Conservation (phyloP, 192 early-diverging fungal species). For the Phlyctochytrium bullatum region DNA sequence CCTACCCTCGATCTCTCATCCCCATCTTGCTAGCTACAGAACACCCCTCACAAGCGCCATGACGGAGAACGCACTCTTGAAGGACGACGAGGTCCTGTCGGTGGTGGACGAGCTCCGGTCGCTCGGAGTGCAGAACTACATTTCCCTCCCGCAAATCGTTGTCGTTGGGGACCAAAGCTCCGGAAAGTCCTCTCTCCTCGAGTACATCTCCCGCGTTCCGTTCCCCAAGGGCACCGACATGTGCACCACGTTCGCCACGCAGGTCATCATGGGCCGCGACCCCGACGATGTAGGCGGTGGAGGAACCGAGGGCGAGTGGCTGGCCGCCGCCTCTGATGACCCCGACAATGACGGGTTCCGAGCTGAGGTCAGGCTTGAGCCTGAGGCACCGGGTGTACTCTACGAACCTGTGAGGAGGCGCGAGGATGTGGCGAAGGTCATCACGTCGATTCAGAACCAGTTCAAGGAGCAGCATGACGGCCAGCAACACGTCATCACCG, state of each 20-base stretch:
- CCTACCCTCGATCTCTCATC: too few relatives aligned
- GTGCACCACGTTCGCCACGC: conserved; percentile 8
- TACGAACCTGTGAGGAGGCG: not conserved
- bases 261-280: conserved; percentile 21
- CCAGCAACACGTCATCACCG: not conserved
- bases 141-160: conserved; percentile 42
- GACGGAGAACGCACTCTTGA: too few relatives aligned
- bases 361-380: not conserved
- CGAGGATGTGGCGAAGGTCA: not conserved
- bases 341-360: not conserved
- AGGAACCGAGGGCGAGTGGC: too few relatives aligned
- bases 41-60: too few relatives aligned
- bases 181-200: conserved; percentile 64
- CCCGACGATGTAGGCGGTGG: too few relatives aligned
- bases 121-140: conserved; percentile 21
- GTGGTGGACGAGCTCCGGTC: not conserved
- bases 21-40: too few relatives aligned
- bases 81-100: not conserved
- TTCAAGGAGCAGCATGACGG: not conserved
- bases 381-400: not conserved
- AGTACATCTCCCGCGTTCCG: conserved; percentile 23
- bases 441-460: not conserved
- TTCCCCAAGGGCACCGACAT: conserved; percentile 19
- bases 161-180: conserved; percentile 46
- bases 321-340: too few relatives aligned